Conservation (phyloP, 805 yeast genomes). For the Candida xyloterini region DNA sequence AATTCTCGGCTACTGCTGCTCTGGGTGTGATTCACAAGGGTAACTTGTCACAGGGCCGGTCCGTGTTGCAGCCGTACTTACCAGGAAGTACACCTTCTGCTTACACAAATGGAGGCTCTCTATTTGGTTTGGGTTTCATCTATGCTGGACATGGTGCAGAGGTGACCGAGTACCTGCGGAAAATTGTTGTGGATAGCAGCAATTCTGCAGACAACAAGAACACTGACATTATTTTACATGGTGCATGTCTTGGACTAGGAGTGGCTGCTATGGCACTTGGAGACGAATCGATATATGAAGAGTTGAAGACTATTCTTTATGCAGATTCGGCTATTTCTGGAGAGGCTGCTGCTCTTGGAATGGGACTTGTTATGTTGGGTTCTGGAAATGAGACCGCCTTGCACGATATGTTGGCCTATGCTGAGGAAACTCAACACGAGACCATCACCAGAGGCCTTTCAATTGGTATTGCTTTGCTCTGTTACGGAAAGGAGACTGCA, state of each 20-base stretch:
- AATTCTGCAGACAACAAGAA: constrained; percentile 43
- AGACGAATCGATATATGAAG: constrained; percentile 70
- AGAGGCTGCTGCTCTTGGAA: constrained; percentile 92
- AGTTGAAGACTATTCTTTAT: constrained; percentile 76
- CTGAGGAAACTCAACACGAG: constrained; percentile 94
- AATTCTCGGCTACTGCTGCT: constrained; percentile 96
- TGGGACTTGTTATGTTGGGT: constrained; percentile 96
- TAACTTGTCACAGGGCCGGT: constrained; percentile 84
- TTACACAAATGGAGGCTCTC: constrained; percentile 93
- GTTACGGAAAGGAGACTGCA: constrained; percentile 79
- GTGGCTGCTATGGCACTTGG: constrained; percentile 95
- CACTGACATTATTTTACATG: constrained; percentile 83
- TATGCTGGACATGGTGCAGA: constrained; percentile 96
- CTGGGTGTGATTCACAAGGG: constrained; percentile 96
- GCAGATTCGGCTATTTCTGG: constrained; percentile 93
- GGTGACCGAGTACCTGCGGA: constrained; percentile 72
- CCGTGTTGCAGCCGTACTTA: constrained; percentile 83
- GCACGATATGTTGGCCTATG: constrained; percentile 83
- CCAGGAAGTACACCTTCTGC: constrained; percentile 79
- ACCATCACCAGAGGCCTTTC: constrained; percentile 92
- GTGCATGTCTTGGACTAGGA: constrained; percentile 94
- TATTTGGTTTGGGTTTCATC: constrained; percentile 88
- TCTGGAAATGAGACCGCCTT: constrained; percentile 68
- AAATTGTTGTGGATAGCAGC: constrained; percentile 62
- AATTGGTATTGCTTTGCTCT: constrained; percentile 81